A percentile compares a stretch with the other conserved stretches of the same genome.
Evolutionary conservation across 176 grass and related monocot genomes (phyloP).

Genomic region (Otatea glauca): DNA sequence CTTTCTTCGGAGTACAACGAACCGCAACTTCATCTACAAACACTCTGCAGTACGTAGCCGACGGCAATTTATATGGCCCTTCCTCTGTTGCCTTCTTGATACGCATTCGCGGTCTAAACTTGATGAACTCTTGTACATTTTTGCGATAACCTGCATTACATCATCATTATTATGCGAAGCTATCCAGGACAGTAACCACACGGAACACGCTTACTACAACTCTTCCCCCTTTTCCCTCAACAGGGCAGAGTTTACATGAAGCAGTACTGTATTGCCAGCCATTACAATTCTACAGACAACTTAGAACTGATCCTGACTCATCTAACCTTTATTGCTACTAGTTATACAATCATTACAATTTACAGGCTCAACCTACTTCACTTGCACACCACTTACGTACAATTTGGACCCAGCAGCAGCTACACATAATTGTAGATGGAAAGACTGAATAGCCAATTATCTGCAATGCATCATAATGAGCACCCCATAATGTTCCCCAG

Average conservation of each 20-base stretch:
- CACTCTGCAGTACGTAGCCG: not conserved
- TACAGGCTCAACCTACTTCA: constrained; percentile 50
- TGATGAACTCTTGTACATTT: too few species aligned
- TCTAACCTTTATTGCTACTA: constrained; percentile 47
- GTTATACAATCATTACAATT: constrained; percentile 42
- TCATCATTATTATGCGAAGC: not conserved
- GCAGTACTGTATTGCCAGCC: not conserved
- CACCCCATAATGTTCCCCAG: not conserved
- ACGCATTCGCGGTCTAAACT: too few species aligned
- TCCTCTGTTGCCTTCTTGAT: too few species aligned
- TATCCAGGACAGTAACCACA: not conserved
- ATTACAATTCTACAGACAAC: constrained; percentile 17
- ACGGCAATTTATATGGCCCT: not conserved
- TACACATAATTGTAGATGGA: constrained; percentile 40
- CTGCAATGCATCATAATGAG: not conserved
- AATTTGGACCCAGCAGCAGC: constrained; percentile 28
- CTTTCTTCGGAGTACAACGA: constrained; percentile 37
- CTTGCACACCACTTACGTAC: constrained; percentile 49
- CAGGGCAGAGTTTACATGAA: constrained; percentile 1
- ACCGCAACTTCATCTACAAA: constrained; percentile 7
- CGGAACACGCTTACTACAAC: not conserved
- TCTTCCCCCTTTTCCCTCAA: not conserved
- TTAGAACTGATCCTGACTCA: constrained; percentile 15
- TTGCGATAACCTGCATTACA: not conserved
- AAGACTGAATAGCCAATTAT: constrained; percentile 8